Evolutionary conservation across 2,329 filamentous ascomycete genomes (phyloP), one percentile per base, ranked within the genome.

Genomic region (Diaporthe capsici): DNA sequence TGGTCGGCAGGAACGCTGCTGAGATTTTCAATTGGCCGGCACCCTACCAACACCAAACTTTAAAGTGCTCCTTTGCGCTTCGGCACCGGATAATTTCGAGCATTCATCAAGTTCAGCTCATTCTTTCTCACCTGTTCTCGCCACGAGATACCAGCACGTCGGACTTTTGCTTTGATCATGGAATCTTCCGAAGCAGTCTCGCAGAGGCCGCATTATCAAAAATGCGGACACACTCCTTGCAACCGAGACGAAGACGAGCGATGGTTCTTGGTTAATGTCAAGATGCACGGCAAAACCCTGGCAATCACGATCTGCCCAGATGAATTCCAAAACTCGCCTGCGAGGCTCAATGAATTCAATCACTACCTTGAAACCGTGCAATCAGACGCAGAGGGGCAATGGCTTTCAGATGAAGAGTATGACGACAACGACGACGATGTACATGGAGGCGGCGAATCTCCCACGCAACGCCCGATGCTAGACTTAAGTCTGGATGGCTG

Each of bases 121-220:
- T 10, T 10, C 47, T 49, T n/a, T 49, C 47, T n/a, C 31, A 31
- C 31, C 31, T 31, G 31, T 31, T 31, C 4, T 4, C 31, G 31
- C 31, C 31, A 31, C 31, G 5, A 22, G 8, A 15, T 6, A 15
- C 37, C 37, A 39, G 12, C 37, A 39, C 0, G 12, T 39, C 37
- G 37, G 37, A 49, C 13, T 31, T 67, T 67, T 67, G 42, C 17
- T 22, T 65, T 65, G 25, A 42, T 7, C 22, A 71, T 71, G 67
- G 49, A 28, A 55, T 7, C 49, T 49, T 10, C 22, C 7, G 34
- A 39, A 55, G 31, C 25, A 71, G 25, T 28, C 4, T 57, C 49
- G 49, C 49, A 55, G 49, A 71, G 49, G 67, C 47, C 49, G 67
- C n/a, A 71, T 71, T 71, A 55, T 55, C 67, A 57, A 55, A 51